Evolutionary conservation across 139 green algal species (phyloP).

Genomic region (Coelastrella sp.): DNA sequence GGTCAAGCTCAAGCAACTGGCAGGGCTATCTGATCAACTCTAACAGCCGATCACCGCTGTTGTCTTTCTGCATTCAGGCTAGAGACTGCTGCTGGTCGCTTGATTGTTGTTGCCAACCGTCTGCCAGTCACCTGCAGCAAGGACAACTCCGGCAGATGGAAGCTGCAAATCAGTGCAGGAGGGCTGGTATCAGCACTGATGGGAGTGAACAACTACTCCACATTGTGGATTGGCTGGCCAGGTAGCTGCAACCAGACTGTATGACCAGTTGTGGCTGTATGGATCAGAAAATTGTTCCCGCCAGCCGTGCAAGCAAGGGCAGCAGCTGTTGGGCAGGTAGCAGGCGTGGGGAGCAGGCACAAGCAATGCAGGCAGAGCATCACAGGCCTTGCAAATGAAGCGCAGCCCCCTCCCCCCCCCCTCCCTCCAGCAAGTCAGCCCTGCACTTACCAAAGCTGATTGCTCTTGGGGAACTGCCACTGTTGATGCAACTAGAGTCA

Average conservation of each 20-base stretch:
- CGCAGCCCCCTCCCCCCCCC: too few relatives aligned
- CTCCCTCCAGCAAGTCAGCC: too few relatives aligned
- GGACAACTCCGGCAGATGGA: neutral
- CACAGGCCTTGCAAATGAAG: neutral
- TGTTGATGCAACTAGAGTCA: too few relatives aligned
- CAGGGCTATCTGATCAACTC: neutral
- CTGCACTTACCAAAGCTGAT: too few relatives aligned
- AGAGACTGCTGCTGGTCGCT: conserved; percentile 54
- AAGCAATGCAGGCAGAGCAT: neutral
- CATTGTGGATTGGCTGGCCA: conserved; percentile 97
- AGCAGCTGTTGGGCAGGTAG: neutral
- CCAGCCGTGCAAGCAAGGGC: neutral
- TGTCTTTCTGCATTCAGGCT: neutral
- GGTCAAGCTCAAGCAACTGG: too few relatives aligned
- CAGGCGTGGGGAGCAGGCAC: neutral
- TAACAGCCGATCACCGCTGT: neutral
- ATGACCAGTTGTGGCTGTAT: neutral
- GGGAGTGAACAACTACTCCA: conserved; percentile 90
- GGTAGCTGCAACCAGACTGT: conserved; percentile 52
- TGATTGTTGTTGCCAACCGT: conserved; percentile 97
- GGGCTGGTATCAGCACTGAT: conserved; percentile 95
- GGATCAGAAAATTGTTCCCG: too few relatives aligned
- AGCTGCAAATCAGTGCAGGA: conserved; percentile 82
- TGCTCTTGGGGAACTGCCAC: too few relatives aligned
- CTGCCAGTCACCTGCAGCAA: conserved; percentile 91